These are phyloP conservation scores for Hypomontagnella monticulosa DNA, from an alignment of 495 filamentous ascomycete species.

Conservation along the genomic window DNA sequence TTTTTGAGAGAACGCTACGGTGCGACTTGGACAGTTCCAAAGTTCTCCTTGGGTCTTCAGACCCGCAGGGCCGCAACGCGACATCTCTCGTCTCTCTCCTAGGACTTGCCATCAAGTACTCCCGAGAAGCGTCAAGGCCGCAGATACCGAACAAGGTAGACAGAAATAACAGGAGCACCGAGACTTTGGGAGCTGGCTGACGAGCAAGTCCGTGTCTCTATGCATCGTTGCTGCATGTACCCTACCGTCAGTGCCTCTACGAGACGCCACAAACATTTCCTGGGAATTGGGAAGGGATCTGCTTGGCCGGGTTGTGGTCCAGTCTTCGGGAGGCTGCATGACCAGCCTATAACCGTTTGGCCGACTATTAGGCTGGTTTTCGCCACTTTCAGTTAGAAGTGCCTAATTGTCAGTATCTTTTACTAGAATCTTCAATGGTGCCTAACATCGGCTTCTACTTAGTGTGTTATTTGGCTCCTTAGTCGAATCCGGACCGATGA, in stretches of 20 bases:
- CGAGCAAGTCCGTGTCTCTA: slow-evolving; percentile 42
- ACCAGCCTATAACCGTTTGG: slow-evolving; percentile 43
- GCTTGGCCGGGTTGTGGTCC: slow-evolving; percentile 43
- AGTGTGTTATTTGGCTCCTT: too few species aligned
- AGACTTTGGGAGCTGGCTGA: slow-evolving; percentile 29
- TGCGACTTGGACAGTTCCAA: slow-evolving; percentile 28
- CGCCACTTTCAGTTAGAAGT: slow-evolving; percentile 41
- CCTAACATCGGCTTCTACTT: background rate
- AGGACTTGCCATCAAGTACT: slow-evolving; percentile 4
- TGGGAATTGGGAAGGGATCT: slow-evolving; percentile 46
- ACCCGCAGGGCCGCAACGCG: background rate
- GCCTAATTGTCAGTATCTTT: slow-evolving; percentile 30
- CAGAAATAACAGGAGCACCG: slow-evolving; percentile 25
- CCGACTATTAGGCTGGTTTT: slow-evolving; percentile 29
- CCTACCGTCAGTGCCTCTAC: slow-evolving; percentile 47
- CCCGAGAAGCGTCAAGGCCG: background rate
- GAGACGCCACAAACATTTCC: slow-evolving; percentile 49
- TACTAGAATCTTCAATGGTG: slow-evolving; percentile 23
- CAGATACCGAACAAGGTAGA: slow-evolving; percentile 10
- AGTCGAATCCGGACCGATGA: too few species aligned
- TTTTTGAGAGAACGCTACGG: slow-evolving; percentile 7
- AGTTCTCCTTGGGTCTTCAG: slow-evolving; percentile 4
- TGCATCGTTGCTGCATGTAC: slow-evolving; percentile 45
- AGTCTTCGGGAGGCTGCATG: slow-evolving; percentile 47
- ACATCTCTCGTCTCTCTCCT: background rate